Percentiles rank a stretch among this genome's conserved stretches.
These are phyloP conservation scores for Cyanophora paradoxa DNA, from an alignment of 78 protist genomes.

Conservation along the genomic window DNA sequence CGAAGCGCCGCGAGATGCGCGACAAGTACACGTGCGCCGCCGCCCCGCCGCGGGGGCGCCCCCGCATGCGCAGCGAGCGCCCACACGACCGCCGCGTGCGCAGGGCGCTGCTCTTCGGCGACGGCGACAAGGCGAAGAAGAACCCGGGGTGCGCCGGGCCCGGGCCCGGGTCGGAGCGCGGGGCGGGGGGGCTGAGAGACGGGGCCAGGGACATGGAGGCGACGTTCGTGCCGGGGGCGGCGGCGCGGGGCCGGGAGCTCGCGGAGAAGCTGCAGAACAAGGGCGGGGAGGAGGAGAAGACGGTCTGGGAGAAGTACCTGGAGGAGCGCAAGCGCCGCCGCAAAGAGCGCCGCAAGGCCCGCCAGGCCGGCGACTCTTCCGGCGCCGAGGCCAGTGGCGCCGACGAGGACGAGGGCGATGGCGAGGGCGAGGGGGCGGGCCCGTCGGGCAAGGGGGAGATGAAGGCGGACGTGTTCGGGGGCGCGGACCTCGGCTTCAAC, in stretches of 20 bases:
- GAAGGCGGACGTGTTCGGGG: background rate
- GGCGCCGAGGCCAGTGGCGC: background rate
- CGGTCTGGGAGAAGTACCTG: constrained; percentile 5
- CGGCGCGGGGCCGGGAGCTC: too few relatives aligned
- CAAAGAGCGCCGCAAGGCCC: background rate
- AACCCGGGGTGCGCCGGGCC: too few relatives aligned
- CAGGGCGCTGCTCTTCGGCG: too few relatives aligned
- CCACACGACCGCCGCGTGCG: too few relatives aligned
- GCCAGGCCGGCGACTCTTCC: background rate
- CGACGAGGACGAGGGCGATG: background rate
- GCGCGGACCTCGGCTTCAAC: too few relatives aligned
- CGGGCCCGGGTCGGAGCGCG: too few relatives aligned
- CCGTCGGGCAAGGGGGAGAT: background rate
- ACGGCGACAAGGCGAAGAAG: background rate
- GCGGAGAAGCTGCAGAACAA: too few relatives aligned
- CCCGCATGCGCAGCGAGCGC: too few relatives aligned
- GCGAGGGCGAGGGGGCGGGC: background rate
- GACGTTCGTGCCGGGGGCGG: background rate
- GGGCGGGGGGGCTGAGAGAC: background rate
- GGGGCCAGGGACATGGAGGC: background rate
- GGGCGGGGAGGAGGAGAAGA: background rate
- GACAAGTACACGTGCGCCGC: background rate
- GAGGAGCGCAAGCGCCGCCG: background rate
- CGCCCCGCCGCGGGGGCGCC: background rate
- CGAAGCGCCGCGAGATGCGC: background rate